Conservation (phyloP, 2,329 filamentous ascomycete species). For the Chrysosporium queenslandicum region DNA sequence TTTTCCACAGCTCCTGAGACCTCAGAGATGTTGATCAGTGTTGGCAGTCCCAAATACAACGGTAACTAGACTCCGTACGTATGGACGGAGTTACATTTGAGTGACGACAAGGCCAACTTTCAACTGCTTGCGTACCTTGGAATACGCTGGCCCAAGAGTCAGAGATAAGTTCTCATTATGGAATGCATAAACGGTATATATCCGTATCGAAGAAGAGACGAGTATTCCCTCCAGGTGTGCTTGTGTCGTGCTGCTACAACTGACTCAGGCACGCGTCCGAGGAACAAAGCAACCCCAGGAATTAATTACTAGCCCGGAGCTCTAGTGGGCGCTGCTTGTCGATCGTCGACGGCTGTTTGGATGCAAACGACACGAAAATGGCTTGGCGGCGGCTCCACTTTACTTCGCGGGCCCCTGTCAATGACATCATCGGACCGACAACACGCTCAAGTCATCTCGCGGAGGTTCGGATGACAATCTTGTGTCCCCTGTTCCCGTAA, state of each 20-base stretch:
- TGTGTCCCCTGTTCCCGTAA: neutral
- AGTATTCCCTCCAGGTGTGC: too few species aligned
- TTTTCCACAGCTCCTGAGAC: neutral
- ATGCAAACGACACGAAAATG: neutral
- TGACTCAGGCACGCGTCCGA: too few species aligned
- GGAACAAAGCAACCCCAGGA: neutral
- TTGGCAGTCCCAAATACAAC: neutral
- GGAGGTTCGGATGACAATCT: neutral
- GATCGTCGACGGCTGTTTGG: neutral
- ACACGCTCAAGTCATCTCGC: neutral
- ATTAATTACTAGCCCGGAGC: neutral
- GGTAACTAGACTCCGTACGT: neutral
- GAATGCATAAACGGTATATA: too few species aligned
- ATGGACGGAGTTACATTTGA: neutral
- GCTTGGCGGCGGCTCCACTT: neutral
- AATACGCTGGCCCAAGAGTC: too few species aligned
- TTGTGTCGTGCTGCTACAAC: too few species aligned
- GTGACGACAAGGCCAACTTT: too few species aligned
- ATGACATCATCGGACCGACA: slow-evolving; percentile 3
- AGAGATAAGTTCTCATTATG: too few species aligned
- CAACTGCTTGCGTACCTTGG: too few species aligned
- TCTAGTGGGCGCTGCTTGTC: neutral
- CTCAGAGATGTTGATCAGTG: neutral
- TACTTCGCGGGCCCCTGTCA: slow-evolving; percentile 1
- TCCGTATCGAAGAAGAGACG: too few species aligned